These are phyloP conservation scores for Wallacemonas sp. DNA, from an alignment of 208 protist genomes.

Conservation along the genomic window DNA sequence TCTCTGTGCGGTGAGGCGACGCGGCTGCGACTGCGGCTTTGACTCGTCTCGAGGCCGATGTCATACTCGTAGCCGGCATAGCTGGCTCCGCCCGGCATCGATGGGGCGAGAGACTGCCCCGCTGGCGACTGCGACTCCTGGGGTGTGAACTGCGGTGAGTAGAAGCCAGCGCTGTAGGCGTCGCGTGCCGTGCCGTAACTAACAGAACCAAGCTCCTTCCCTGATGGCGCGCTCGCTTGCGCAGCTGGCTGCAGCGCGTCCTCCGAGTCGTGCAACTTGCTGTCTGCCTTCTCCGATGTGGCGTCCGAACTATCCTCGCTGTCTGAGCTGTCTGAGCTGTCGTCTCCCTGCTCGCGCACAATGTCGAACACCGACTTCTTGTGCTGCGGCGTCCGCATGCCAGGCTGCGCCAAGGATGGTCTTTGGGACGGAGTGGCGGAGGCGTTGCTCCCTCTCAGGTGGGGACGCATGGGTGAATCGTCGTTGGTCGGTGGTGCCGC, in stretches of 20 bases:
- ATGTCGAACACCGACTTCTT: conserved; percentile 16
- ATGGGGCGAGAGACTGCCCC: conserved; percentile 6
- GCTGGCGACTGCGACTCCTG: conserved; percentile 15
- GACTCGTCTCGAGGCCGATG: conserved; percentile 10
- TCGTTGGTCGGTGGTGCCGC: neutral
- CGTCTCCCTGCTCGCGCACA: conserved; percentile 16
- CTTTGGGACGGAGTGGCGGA: too few relatives aligned
- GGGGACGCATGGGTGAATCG: too few relatives aligned
- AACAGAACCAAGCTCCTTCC: neutral
- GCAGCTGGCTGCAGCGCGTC: too few relatives aligned
- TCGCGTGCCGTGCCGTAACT: conserved; percentile 19
- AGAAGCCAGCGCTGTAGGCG: conserved; percentile 19
- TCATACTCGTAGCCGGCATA: conserved; percentile 38
- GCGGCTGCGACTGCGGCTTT: conserved; percentile 2
- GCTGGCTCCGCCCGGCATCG: conserved; percentile 20
- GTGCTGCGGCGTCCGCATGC: conserved; percentile 14
- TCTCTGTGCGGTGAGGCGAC: neutral
- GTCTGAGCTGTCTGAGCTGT: conserved; percentile 1
- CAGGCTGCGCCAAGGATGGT: neutral
- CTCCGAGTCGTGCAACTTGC: too few relatives aligned
- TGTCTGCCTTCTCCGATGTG: too few relatives aligned
- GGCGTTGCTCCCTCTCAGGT: too few relatives aligned
- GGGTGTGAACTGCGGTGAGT: conserved; percentile 20
- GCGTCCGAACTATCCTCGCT: too few relatives aligned
- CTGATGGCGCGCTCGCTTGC: neutral